Conservation (phyloP, 2,329 filamentous ascomycete species). For the Trichoderma lentiforme region DNA sequence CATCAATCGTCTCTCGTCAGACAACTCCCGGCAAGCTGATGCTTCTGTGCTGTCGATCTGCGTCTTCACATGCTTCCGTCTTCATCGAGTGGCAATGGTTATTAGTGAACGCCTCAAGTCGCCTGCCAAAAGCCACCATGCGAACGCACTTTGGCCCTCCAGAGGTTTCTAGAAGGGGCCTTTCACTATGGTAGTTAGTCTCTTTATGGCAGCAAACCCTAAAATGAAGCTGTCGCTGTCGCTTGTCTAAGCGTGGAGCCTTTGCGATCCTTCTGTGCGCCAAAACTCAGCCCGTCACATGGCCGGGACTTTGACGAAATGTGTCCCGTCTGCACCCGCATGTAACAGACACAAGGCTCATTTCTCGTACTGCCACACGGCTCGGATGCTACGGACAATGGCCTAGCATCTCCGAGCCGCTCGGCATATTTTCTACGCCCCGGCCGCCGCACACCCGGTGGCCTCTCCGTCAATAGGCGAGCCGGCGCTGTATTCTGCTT, state of each 20-base stretch:
- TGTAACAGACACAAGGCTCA: not conserved
- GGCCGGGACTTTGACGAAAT: not conserved
- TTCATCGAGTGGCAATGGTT: not conserved
- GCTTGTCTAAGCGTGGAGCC: not conserved
- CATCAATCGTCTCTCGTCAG: not conserved
- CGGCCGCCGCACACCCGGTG: not conserved
- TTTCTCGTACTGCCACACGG: not conserved
- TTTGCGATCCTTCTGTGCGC: not conserved
- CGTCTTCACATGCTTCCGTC: not conserved
- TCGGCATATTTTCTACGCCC: not conserved
- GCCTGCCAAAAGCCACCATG: not conserved
- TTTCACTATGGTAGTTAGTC: not conserved
- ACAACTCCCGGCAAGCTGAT: not conserved
- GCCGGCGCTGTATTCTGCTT: not conserved
- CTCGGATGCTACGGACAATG: constrained; percentile 11
- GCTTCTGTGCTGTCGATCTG: not conserved
- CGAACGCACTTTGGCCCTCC: not conserved
- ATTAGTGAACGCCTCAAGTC: not conserved
- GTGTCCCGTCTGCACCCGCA: constrained; percentile 7
- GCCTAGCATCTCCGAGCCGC: constrained; percentile 4
- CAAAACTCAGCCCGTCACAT: not conserved
- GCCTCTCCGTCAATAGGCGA: not conserved
- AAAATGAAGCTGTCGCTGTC: not conserved
- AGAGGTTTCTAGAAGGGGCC: not conserved
- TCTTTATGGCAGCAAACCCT: not conserved